These are phyloP conservation scores for Vicia sativa DNA, from an alignment of 306 rosid species.

Conservation along the genomic window DNA sequence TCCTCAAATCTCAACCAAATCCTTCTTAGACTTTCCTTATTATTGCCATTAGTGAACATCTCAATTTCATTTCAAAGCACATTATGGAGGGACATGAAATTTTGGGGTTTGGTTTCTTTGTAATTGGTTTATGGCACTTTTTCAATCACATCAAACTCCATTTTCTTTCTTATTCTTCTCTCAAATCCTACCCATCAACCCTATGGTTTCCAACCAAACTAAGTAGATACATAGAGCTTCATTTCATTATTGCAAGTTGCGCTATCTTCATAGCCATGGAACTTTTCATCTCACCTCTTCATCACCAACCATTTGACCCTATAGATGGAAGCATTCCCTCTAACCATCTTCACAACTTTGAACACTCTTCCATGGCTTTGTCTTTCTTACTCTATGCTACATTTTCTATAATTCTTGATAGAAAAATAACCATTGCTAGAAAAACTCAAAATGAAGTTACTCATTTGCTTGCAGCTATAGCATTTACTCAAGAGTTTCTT, in stretches of 20 bases:
- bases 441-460: slow-evolving; percentile 48
- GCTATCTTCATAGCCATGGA: slow-evolving; percentile 67
- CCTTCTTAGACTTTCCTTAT: slow-evolving; percentile 2
- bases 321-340: slow-evolving; percentile 76
- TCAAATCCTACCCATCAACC: slow-evolving; percentile 50
- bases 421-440: slow-evolving; percentile 1
- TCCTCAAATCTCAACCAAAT: neutral
- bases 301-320: slow-evolving; percentile 71
- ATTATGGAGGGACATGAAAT: slow-evolving; percentile 65
- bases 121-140: slow-evolving; percentile 85
- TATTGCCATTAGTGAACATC: slow-evolving; percentile 16
- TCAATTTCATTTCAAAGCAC: neutral
- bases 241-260: slow-evolving; percentile 54
- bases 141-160: slow-evolving; percentile 73
- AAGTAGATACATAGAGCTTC: slow-evolving; percentile 63
- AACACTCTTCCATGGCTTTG: slow-evolving; percentile 69
- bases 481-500: slow-evolving; percentile 69
- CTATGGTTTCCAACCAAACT: slow-evolving; percentile 67
- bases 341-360: slow-evolving; percentile 80
- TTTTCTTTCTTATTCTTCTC: slow-evolving; percentile 16
- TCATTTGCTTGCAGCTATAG: slow-evolving; percentile 55
- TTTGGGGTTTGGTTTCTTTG: slow-evolving; percentile 67
- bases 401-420: slow-evolving; percentile 55
- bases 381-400: slow-evolving; percentile 59
- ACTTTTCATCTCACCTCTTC: slow-evolving; percentile 63